Conservation (phyloP, 73 alveolate species). For the Paramecium tetraurelia region DNA sequence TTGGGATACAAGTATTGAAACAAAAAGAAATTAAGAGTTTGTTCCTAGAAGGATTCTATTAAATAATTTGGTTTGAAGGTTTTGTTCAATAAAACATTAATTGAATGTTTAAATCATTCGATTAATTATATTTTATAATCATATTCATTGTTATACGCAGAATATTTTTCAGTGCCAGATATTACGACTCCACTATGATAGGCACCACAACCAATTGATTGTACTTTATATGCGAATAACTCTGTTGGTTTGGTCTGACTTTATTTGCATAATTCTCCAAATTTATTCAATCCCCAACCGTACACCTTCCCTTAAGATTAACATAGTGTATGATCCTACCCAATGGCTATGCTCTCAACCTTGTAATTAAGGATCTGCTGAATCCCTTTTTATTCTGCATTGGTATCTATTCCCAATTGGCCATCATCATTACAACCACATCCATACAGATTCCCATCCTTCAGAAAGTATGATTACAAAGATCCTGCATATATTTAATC, state of each 20-base stretch:
- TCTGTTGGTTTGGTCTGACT: neutral
- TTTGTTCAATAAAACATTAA: neutral
- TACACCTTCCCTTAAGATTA: neutral
- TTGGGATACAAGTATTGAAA: too few relatives aligned
- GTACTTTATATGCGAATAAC: neutral
- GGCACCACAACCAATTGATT: conserved; percentile 30
- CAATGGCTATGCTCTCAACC: neutral
- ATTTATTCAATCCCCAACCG: conserved; percentile 48
- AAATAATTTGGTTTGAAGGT: neutral
- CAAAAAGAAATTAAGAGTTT: neutral
- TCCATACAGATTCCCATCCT: neutral
- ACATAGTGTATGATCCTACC: conserved; percentile 10
- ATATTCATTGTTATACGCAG: neutral
- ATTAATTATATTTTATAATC: conserved; percentile 10
- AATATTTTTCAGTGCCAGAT: conserved; percentile 33
- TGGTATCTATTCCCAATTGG: neutral
- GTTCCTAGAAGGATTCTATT: neutral
- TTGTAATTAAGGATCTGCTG: neutral
- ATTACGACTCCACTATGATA: conserved; percentile 42
- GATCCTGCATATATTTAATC: neutral
- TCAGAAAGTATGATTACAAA: neutral
- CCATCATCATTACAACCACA: conserved; percentile 6
- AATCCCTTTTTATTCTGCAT: neutral
- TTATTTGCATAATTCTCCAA: neutral
- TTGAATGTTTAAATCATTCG: neutral